Evolutionary conservation across 805 yeast genomes (phyloP), one percentile per base, ranked within the genome.

Genomic region (Wickerhamia fluorescens): DNA sequence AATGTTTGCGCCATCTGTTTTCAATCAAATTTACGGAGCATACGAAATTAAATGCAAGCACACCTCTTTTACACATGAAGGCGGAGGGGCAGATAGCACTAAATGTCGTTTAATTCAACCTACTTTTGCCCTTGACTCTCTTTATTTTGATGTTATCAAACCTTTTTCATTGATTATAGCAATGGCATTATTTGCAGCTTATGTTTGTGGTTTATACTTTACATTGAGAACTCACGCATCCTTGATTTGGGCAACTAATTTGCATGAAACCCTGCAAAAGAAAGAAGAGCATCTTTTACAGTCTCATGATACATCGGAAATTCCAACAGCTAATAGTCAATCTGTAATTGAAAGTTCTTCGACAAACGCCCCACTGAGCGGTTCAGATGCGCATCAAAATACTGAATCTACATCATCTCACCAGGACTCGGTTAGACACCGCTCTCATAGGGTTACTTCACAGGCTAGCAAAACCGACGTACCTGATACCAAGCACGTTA

Each of bases 171-270:
- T 80, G 7, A 62, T 83, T 19, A 88, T 95, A 52, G 94, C 95
- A 1, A 42, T 80, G 11, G 73, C 83, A 4, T 68, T 92, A 32
- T 85, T 88, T 45, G 56, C 83, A 9, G 92, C 95, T 0, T 92
- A 92, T 51, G 70, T 75, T 14, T 78, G 88, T 53, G 97, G 98
- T 2, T 62, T 92, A 24, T 78, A 86, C 73, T 92, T 92, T 53
- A 92, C 98, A 0, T 68, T 92, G 46, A 73, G 95, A 45, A 92
- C 97, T 0, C 98, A 92, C 56, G 98, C 98, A 0, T 89, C 95
- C 1, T 65, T 87, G 59, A 92, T 92, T 40, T 92, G 98, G 98
- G 83, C 85, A 25, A 72, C 69, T 8, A 56, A 49, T 27, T 49
- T 61, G 2, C 64, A 58, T 28, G 65, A 59, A 27, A 49, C 46